Percentiles rank a stretch among this genome's conserved stretches.
These are phyloP conservation scores for Ettlia oleoabundans DNA, from an alignment of 139 green algal genomes.

Conservation along the genomic window DNA sequence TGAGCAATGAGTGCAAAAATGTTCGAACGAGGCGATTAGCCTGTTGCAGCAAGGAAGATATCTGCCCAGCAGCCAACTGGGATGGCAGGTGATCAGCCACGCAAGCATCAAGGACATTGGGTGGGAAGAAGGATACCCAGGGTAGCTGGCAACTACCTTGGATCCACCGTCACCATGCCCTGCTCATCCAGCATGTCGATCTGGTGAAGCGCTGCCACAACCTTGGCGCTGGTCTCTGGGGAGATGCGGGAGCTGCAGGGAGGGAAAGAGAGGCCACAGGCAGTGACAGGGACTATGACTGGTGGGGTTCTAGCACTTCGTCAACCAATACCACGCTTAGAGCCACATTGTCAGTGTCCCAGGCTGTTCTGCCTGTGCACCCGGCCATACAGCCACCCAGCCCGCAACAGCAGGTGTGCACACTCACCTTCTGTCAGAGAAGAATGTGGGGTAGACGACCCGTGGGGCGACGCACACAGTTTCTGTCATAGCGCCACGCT, in stretches of 20 bases:
- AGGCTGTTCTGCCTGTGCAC: no score
- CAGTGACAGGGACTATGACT: no score
- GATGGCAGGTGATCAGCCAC: not conserved
- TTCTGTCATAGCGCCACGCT: not conserved
- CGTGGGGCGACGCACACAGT: slow-evolving; percentile 9
- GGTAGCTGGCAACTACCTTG: not conserved
- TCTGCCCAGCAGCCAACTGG: no score
- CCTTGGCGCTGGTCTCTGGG: not conserved
- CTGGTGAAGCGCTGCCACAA: slow-evolving; percentile 8
- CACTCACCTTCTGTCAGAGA: slow-evolving; percentile 12
- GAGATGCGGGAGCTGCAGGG: slow-evolving; percentile 2
- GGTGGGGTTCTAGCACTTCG: no score
- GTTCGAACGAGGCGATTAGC: not conserved
- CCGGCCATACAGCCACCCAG: no score
- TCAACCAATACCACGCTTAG: no score
- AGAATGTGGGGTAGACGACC: slow-evolving; percentile 2
- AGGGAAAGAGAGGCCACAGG: not conserved
- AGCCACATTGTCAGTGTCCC: no score
- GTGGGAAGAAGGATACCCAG: not conserved
- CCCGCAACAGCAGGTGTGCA: no score
- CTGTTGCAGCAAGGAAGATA: no score
- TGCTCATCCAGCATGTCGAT: slow-evolving; percentile 4
- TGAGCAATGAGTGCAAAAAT: not conserved
- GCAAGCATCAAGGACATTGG: not conserved
- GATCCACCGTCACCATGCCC: not conserved